phyloP scores from a whole-genome alignment of 176 grass and related monocot genomes.

The Eleusine indica region DNA sequence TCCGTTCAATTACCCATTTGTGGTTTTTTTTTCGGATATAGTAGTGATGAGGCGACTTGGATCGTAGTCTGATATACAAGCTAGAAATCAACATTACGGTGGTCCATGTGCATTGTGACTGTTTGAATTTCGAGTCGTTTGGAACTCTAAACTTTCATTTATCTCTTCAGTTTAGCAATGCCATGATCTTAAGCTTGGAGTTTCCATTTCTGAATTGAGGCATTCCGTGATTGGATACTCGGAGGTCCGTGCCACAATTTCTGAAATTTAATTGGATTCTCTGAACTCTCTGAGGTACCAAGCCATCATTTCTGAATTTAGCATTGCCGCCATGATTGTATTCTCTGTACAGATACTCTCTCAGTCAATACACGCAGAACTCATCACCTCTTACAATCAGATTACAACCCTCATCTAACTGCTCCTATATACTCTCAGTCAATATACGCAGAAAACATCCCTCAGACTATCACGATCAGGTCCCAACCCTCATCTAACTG shows the following conservation, averaged over 20 bases:
- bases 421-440: not conserved
- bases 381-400: conserved; percentile 12
- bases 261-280: not conserved
- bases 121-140: not conserved
- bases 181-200: not conserved
- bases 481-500: conserved; percentile 24
- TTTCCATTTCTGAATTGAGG: not conserved
- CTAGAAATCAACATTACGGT: not conserved
- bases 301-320: conserved; percentile 6
- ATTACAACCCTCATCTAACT: conserved; percentile 23
- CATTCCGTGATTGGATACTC: not conserved
- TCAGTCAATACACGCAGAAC: not conserved
- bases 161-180: not conserved
- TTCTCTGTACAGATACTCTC: not conserved
- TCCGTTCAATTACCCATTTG: conserved; percentile 18
- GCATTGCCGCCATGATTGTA: too few relatives aligned
- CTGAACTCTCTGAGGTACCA: not conserved
- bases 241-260: not conserved
- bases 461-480: conserved; percentile 35
- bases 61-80: not conserved
- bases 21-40: not conserved
- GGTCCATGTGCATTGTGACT: not conserved
- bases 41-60: not conserved
- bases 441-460: not conserved
- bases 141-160: not conserved